Evolutionary conservation across 208 protist species (phyloP).

Genomic region (Wallacemonas sp.): DNA sequence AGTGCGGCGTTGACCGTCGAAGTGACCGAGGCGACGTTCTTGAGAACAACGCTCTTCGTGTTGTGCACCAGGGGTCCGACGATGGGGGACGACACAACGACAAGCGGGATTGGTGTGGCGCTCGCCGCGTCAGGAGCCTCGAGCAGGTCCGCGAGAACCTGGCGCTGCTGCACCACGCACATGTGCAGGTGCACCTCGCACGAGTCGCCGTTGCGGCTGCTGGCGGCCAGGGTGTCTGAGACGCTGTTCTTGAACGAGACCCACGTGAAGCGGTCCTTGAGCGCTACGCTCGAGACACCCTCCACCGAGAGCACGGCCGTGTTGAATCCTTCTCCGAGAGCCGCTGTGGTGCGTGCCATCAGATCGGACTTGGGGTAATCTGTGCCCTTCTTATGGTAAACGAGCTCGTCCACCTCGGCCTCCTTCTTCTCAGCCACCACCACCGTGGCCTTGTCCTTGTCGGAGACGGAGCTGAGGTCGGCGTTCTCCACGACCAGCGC

Average conservation of each 20-base stretch:
- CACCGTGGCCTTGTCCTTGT: conserved; percentile 1
- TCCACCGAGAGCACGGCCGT: conserved; percentile 42
- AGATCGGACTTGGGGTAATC: conserved; percentile 9
- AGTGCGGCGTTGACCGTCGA: conserved; percentile 27
- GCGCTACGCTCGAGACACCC: conserved; percentile 17
- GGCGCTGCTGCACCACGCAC: conserved; percentile 38
- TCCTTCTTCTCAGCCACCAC: not conserved
- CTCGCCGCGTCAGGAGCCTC: not conserved
- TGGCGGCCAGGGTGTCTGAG: conserved; percentile 13
- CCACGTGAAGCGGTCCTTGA: conserved; percentile 50
- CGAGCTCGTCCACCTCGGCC: conserved; percentile 22
- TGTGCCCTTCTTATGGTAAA: conserved; percentile 10
- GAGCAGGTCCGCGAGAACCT: conserved; percentile 55
- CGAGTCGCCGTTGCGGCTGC: conserved; percentile 1
- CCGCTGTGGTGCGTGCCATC: conserved; percentile 18
- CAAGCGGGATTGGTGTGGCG: conserved; percentile 22
- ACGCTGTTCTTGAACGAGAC: conserved; percentile 22
- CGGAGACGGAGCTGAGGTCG: conserved; percentile 6
- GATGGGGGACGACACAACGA: conserved; percentile 45
- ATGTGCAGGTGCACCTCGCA: conserved; percentile 46
- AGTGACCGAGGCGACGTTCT: conserved; percentile 9
- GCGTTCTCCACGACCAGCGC: conserved; percentile 13
- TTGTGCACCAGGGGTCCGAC: conserved; percentile 39
- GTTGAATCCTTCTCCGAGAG: conserved; percentile 29
- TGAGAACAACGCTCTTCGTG: conserved; percentile 14